Conservation (phyloP, 305 asterid genomes). For the Fraxinus baroniana region DNA sequence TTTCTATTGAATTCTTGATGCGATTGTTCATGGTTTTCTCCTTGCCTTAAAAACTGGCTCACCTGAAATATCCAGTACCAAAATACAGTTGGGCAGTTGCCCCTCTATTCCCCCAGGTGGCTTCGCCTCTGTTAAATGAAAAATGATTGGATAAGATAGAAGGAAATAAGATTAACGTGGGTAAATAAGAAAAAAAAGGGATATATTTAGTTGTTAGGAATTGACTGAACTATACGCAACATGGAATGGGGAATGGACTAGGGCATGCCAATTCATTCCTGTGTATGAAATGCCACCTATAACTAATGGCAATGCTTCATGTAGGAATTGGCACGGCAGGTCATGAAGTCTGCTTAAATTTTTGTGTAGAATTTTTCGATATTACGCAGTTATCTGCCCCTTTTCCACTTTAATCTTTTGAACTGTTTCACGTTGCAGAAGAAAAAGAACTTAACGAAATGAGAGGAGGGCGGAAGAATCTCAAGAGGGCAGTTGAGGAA, state of each 20-base stretch:
- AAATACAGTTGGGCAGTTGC: background rate
- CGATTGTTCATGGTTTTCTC: background rate
- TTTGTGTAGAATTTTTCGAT: background rate
- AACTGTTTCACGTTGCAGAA: conserved; percentile 2
- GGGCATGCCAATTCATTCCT: background rate
- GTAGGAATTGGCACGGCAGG: background rate
- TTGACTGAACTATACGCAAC: background rate
- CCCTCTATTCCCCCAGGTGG: background rate
- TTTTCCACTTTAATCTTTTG: background rate
- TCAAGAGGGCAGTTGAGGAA: conserved; percentile 62
- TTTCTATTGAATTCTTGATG: background rate
- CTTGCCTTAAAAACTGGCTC: background rate
- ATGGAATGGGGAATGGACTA: background rate
- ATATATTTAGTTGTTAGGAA: too few relatives aligned
- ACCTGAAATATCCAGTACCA: background rate
- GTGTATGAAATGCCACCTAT: background rate
- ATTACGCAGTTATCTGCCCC: background rate
- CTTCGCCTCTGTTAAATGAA: background rate
- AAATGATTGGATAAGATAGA: background rate
- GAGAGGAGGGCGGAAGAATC: conserved; percentile 87
- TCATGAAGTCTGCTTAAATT: background rate
- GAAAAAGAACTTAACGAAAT: conserved; percentile 26
- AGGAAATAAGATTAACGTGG: background rate
- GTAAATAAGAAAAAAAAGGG: background rate
- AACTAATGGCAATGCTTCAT: background rate